Conservation (phyloP, 768 basidiomycete genomes). For the Suillus hirtellus region DNA sequence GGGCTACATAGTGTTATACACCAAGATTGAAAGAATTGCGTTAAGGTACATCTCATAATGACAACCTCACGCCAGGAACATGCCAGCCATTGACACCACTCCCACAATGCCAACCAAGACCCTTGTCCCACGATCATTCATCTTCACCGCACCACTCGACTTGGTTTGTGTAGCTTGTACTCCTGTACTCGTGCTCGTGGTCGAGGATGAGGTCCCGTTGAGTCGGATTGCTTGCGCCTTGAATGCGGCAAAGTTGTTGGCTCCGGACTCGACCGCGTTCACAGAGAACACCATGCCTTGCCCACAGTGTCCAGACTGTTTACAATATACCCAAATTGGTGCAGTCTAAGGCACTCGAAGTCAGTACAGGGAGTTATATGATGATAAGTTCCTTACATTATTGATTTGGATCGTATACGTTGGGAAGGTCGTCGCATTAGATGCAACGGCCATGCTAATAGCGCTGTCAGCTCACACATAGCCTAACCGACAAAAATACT, state of each 20-base stretch:
- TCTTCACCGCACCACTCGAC: constrained; percentile 15
- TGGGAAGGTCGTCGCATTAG: constrained; percentile 46
- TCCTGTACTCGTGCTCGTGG: constrained; percentile 16
- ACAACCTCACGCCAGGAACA: constrained; percentile 19
- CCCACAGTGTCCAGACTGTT: constrained; percentile 51
- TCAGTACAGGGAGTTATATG: not conserved
- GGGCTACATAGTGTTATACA: not conserved
- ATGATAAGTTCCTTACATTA: constrained; percentile 36
- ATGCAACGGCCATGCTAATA: constrained; percentile 48
- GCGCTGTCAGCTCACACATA: not conserved
- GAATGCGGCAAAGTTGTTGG: constrained; percentile 57
- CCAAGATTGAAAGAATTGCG: not conserved
- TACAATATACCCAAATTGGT: constrained; percentile 60
- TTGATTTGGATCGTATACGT: constrained; percentile 55
- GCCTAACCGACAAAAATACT: constrained; percentile 7
- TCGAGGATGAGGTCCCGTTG: constrained; percentile 32
- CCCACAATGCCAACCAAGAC: constrained; percentile 24
- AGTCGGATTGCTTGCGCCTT: constrained; percentile 42
- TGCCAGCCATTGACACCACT: constrained; percentile 18
- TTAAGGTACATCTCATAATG: not conserved
- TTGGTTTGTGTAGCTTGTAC: constrained; percentile 22
- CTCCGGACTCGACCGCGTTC: constrained; percentile 52
- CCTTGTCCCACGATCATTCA: constrained; percentile 25
- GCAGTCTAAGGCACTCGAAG: constrained; percentile 36
- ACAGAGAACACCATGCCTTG: constrained; percentile 61